phyloP scores from a whole-genome alignment of 2,329 filamentous ascomycete species.

The Amphichorda felina region DNA sequence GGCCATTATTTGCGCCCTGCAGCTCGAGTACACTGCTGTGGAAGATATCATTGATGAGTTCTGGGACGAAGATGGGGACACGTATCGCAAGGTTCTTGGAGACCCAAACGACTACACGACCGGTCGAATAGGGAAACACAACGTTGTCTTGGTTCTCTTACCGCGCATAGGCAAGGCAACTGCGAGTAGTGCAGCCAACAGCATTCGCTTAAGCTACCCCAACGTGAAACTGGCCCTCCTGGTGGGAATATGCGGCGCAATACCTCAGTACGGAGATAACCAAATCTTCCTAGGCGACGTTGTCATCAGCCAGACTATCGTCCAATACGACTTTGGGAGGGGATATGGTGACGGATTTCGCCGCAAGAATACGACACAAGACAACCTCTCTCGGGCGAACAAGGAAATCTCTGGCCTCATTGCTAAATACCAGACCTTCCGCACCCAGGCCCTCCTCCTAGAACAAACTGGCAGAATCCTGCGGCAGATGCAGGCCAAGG shows the following conservation, averaged over 20 bases:
- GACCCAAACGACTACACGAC: constrained; percentile 11
- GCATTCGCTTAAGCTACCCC: constrained; percentile 2
- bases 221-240: constrained; percentile 16
- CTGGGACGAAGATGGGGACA: constrained; percentile 6
- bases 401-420: too few relatives aligned
- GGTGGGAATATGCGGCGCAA: constrained; percentile 23
- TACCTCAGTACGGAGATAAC: constrained; percentile 7
- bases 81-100: constrained; percentile 7
- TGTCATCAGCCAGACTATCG: constrained; percentile 10
- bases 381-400: too few relatives aligned
- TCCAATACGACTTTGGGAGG: constrained; percentile 11
- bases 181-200: constrained; percentile 2
- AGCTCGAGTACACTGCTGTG: constrained; percentile 7
- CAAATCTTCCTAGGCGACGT: constrained; percentile 14
- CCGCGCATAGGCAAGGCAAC: constrained; percentile 1
- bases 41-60: constrained; percentile 4
- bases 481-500: too few relatives aligned
- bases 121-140: constrained; percentile 9
- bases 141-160: constrained; percentile 10
- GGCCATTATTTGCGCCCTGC: constrained; percentile 6
- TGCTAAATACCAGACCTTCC: too few relatives aligned
- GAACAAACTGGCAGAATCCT: too few relatives aligned
- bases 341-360: too few relatives aligned
- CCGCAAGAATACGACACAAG: too few relatives aligned
- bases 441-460: too few relatives aligned